Percentiles rank a stretch among this genome's conserved stretches.
These are phyloP conservation scores for Nannizziopsis barbatae DNA, from an alignment of 2,329 filamentous ascomycete genomes.

Conservation along the genomic window DNA sequence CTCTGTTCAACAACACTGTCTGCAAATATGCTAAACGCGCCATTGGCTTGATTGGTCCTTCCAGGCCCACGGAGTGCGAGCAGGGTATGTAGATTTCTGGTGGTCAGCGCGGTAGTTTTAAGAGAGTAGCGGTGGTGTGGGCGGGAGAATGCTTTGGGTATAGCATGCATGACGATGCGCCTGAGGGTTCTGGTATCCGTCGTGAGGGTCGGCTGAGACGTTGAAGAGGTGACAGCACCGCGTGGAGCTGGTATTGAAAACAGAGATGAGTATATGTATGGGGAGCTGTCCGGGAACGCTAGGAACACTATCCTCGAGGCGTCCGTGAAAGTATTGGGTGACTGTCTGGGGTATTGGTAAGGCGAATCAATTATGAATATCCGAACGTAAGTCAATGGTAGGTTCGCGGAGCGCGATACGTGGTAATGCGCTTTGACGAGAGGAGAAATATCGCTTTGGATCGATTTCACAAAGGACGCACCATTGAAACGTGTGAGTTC, in stretches of 20 bases:
- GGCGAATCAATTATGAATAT: slow-evolving; percentile 72
- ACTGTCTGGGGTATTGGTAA: slow-evolving; percentile 49
- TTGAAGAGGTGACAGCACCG: slow-evolving; percentile 22
- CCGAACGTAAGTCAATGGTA: slow-evolving; percentile 60
- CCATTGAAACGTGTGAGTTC: slow-evolving; percentile 63
- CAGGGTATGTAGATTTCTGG: slow-evolving; percentile 59
- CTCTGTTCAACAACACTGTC: slow-evolving; percentile 47
- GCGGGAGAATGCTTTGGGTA: slow-evolving; percentile 70
- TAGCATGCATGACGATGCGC: slow-evolving; percentile 61
- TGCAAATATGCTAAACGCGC: slow-evolving; percentile 70
- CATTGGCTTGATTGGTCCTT: slow-evolving; percentile 59
- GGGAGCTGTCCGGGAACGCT: slow-evolving; percentile 69
- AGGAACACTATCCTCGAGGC: slow-evolving; percentile 63
- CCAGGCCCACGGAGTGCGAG: slow-evolving; percentile 58
- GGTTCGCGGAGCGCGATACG: slow-evolving; percentile 55
- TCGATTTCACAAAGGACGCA: slow-evolving; percentile 63
- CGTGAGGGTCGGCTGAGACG: slow-evolving; percentile 14
- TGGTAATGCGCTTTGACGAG: slow-evolving; percentile 77
- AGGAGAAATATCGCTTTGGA: slow-evolving; percentile 63
- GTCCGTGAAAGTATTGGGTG: slow-evolving; percentile 40
- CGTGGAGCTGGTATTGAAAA: slow-evolving; percentile 32
- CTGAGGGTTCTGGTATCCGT: slow-evolving; percentile 54
- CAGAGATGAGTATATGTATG: slow-evolving; percentile 57
- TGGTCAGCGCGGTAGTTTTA: slow-evolving; percentile 55
- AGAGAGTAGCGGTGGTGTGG: slow-evolving; percentile 62